Evolutionary conservation across 2,329 filamentous ascomycete genomes (phyloP).

Genomic region (Trichophyton mentagrophytes): DNA sequence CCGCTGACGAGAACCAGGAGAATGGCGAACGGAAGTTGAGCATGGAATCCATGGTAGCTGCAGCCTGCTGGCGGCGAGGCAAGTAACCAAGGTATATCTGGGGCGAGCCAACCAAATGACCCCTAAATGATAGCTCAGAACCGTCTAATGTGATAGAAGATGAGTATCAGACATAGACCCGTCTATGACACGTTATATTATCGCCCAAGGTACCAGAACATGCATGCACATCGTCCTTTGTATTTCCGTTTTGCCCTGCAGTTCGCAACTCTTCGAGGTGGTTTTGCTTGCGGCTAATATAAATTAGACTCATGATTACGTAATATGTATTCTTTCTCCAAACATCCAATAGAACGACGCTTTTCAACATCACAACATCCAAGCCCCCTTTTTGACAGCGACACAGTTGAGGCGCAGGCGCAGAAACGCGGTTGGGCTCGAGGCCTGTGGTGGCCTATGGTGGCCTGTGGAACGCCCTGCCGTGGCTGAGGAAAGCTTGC

Average conservation of each 20-base stretch:
- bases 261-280: neutral
- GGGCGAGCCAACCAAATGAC: too few relatives aligned
- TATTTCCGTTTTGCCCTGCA: neutral
- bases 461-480: neutral
- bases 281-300: too few relatives aligned
- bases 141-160: neutral
- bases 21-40: conserved; percentile 11
- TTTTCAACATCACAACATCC: too few relatives aligned
- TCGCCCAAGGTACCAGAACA: neutral
- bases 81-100: neutral
- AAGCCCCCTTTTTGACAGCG: too few relatives aligned
- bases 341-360: neutral
- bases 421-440: too few relatives aligned
- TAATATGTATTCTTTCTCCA: neutral
- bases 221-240: neutral
- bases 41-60: conserved; percentile 14
- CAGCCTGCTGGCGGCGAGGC: neutral
- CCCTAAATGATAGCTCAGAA: neutral
- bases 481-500: neutral
- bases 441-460: too few relatives aligned
- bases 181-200: neutral
- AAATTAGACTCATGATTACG: neutral
- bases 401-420: too few relatives aligned
- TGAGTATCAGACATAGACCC: neutral
- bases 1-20: conserved; percentile 2